phyloP scores from a whole-genome alignment of 2,329 filamentous ascomycete genomes.

The Myriosclerotinia scirpicola region DNA sequence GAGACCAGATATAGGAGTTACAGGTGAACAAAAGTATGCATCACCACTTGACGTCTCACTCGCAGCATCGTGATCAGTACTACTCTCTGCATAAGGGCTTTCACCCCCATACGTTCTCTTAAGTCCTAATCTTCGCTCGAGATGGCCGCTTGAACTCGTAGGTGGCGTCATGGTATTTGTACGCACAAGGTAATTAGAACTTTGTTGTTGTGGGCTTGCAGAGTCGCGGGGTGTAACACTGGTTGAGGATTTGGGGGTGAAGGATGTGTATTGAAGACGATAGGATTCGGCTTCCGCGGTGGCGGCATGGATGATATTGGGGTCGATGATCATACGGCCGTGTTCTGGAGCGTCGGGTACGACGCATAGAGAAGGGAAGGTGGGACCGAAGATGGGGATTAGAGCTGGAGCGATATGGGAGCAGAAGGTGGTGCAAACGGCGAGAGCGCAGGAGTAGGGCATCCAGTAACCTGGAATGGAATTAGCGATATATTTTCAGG shows the following conservation, averaged over 20 bases:
- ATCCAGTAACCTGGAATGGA: slow-evolving; percentile 84
- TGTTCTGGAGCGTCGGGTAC: slow-evolving; percentile 62
- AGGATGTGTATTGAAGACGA: slow-evolving; percentile 39
- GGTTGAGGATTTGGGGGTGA: slow-evolving; percentile 31
- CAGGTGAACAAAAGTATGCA: slow-evolving; percentile 35
- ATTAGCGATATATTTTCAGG: not conserved
- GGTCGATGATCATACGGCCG: slow-evolving; percentile 65
- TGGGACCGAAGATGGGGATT: slow-evolving; percentile 84
- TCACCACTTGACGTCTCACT: slow-evolving; percentile 33
- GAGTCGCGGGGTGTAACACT: slow-evolving; percentile 11
- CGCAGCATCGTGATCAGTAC: slow-evolving; percentile 45
- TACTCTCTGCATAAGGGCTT: slow-evolving; percentile 45
- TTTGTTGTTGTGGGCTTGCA: slow-evolving; percentile 19
- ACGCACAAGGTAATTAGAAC: slow-evolving; percentile 6
- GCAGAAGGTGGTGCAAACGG: slow-evolving; percentile 88
- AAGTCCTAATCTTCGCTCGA: slow-evolving; percentile 36
- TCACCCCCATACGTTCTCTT: slow-evolving; percentile 42
- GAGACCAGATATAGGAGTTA: slow-evolving; percentile 28
- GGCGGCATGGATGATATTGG: slow-evolving; percentile 53
- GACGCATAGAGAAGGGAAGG: slow-evolving; percentile 74
- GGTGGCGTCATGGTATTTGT: slow-evolving; percentile 24
- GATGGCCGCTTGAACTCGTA: slow-evolving; percentile 27
- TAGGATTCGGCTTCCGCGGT: slow-evolving; percentile 50
- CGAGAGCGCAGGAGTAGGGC: slow-evolving; percentile 82
- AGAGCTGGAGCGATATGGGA: slow-evolving; percentile 78